Evolutionary conservation across 805 yeast genomes (phyloP).

Genomic region (Kodamaea neixiangensis): DNA sequence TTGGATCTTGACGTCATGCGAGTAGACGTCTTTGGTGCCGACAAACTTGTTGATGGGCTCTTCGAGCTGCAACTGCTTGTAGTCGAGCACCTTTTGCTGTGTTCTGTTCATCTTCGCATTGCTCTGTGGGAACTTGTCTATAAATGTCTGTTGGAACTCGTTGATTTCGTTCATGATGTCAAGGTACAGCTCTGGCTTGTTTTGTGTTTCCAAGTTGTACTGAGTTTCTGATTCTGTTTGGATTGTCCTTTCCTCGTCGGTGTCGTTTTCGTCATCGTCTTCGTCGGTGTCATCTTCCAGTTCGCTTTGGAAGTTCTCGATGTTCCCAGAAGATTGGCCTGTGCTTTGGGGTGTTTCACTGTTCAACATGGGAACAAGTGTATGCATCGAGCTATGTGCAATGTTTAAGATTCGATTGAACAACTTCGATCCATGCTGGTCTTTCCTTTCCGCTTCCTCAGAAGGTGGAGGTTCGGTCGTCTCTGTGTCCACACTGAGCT

Average conservation of each 20-base stretch:
- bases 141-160: conserved; percentile 34
- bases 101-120: conserved; percentile 25
- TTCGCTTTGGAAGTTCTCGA: conserved; percentile 23
- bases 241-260: conserved; percentile 5
- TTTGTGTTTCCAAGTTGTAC: conserved; percentile 8
- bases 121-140: conserved; percentile 19
- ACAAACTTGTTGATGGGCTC: conserved; percentile 13
- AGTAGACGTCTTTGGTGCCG: conserved; percentile 9
- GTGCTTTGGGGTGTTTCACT: neutral
- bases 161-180: conserved; percentile 28
- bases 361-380: conserved; percentile 15
- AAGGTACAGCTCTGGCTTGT: conserved; percentile 9
- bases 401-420: conserved; percentile 12
- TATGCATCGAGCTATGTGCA: conserved; percentile 21
- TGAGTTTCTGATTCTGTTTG: neutral
- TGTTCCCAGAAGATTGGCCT: conserved; percentile 7
- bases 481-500: neutral
- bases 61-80: conserved; percentile 26
- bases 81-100: conserved; percentile 38
- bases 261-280: conserved; percentile 15
- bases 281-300: conserved; percentile 18
- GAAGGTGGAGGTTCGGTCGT: neutral
- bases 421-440: neutral
- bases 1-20: conserved; percentile 27
- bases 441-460: neutral